These are phyloP conservation scores for Herpetospermum pedunculosum DNA, from an alignment of 306 rosid species.

Conservation along the genomic window DNA sequence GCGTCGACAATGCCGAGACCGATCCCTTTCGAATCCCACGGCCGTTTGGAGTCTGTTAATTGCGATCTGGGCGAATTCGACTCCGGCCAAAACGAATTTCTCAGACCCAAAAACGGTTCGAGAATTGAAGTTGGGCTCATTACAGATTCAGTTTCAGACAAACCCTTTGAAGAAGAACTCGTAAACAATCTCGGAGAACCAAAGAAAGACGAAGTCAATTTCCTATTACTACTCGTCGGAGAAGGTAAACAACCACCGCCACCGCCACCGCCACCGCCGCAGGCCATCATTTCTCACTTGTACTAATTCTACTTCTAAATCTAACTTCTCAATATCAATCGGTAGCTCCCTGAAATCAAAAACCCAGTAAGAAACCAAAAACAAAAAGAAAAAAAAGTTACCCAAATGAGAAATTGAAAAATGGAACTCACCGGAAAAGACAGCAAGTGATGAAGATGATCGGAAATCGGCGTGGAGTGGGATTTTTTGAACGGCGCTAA, in stretches of 20 bases:
- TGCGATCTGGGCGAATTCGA: slow-evolving; percentile 35
- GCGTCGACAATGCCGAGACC: slow-evolving; percentile 79
- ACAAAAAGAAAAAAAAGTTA: not conserved
- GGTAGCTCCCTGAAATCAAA: not conserved
- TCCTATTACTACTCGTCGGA: slow-evolving; percentile 29
- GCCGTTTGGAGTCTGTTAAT: slow-evolving; percentile 34
- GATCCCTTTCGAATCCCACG: slow-evolving; percentile 49
- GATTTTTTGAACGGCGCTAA: not conserved
- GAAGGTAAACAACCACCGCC: slow-evolving; percentile 22
- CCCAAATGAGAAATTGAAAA: not conserved
- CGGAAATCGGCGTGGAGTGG: not conserved
- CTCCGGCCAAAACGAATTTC: slow-evolving; percentile 51
- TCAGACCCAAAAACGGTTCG: slow-evolving; percentile 41
- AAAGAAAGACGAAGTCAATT: slow-evolving; percentile 36
- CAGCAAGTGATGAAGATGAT: not conserved
- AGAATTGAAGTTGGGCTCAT: slow-evolving; percentile 84
- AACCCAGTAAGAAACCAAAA: not conserved
- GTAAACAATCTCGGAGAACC: slow-evolving; percentile 50
- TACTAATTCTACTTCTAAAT: slow-evolving; percentile 25
- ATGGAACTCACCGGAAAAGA: not conserved
- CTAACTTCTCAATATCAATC: not conserved
- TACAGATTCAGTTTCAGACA: slow-evolving; percentile 45
- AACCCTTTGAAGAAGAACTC: slow-evolving; percentile 25
- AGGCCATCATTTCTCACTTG: slow-evolving; percentile 43
- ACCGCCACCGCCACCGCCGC: slow-evolving; percentile 25